These are phyloP conservation scores for Moelleriella libera DNA, from an alignment of 2,329 filamentous ascomycete genomes.

Conservation along the genomic window DNA sequence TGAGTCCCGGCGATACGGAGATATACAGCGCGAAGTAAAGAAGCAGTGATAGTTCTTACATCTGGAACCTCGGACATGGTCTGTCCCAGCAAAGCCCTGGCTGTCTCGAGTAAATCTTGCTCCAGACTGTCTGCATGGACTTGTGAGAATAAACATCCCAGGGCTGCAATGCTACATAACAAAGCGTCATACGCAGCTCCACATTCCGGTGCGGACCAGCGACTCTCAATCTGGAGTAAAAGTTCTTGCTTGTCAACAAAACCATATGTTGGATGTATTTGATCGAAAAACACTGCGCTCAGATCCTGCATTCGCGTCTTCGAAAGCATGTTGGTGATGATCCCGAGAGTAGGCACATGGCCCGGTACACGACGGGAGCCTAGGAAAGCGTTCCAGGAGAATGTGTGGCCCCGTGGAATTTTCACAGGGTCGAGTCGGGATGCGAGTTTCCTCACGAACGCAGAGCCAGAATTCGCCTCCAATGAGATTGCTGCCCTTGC, in stretches of 20 bases:
- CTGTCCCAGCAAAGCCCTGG: not conserved
- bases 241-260: constrained; percentile 25
- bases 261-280: constrained; percentile 36
- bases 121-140: constrained; percentile 25
- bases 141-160: constrained; percentile 37
- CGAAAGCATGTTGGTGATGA: not conserved
- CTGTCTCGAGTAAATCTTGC: constrained; percentile 24
- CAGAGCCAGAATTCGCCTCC: constrained; percentile 41
- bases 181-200: constrained; percentile 28
- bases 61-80: not conserved
- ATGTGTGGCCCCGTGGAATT: constrained; percentile 37
- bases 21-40: constrained; percentile 39
- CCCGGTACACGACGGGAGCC: constrained; percentile 21
- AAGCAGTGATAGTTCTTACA: constrained; percentile 26
- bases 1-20: constrained; percentile 37
- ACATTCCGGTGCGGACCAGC: constrained; percentile 18
- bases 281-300: constrained; percentile 33
- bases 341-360: not conserved
- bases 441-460: constrained; percentile 37
- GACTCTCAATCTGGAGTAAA: constrained; percentile 12
- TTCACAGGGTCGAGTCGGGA: constrained; percentile 36
- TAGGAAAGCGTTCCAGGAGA: constrained; percentile 36
- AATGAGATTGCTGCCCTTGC: constrained; percentile 7
- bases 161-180: constrained; percentile 38
- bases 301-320: constrained; percentile 23